Percentiles rank a stretch among this genome's conserved stretches.
Conservation (phyloP, 495 filamentous ascomycete genomes). For the Aspergillus egyptiacus region DNA sequence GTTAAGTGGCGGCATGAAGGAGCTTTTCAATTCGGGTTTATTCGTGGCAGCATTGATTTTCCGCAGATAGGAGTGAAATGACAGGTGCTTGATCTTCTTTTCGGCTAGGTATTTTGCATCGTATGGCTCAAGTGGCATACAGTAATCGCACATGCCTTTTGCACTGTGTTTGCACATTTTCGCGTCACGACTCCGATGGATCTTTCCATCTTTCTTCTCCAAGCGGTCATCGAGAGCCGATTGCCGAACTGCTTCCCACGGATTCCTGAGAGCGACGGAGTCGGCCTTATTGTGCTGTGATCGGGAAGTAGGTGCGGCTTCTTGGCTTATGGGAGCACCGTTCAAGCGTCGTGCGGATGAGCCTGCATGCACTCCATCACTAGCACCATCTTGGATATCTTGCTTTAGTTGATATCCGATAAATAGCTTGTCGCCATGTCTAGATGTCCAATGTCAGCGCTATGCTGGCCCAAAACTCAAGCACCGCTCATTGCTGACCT, state of each 20-base stretch:
- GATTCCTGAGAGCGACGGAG: conserved; percentile 65
- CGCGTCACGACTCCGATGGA: conserved; percentile 62
- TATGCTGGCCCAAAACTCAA: neutral
- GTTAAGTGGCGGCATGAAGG: conserved; percentile 91
- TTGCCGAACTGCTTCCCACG: conserved; percentile 88
- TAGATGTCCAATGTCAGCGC: conserved; percentile 28
- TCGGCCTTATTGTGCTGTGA: conserved; percentile 52
- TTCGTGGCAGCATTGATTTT: conserved; percentile 96
- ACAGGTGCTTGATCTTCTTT: conserved; percentile 97
- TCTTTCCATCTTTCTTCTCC: conserved; percentile 91
- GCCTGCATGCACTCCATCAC: conserved; percentile 22
- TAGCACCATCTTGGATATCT: conserved; percentile 44
- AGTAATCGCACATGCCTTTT: conserved; percentile 99
- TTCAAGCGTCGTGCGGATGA: conserved; percentile 55
- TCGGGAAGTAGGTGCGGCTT: conserved; percentile 59
- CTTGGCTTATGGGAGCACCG: conserved; percentile 66
- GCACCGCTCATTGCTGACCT: conserved; percentile 42
- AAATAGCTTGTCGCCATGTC: conserved; percentile 88
- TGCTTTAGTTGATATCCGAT: conserved; percentile 63
- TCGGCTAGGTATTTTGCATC: conserved; percentile 78
- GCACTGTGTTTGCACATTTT: conserved; percentile 94
- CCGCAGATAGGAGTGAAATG: conserved; percentile 88
- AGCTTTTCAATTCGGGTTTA: conserved; percentile 82
- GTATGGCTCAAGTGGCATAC: conserved; percentile 96
- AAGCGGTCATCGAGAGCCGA: conserved; percentile 77